Evolutionary conservation across 2,329 filamentous ascomycete species (phyloP).

Genomic region (Penicillium sp.): DNA sequence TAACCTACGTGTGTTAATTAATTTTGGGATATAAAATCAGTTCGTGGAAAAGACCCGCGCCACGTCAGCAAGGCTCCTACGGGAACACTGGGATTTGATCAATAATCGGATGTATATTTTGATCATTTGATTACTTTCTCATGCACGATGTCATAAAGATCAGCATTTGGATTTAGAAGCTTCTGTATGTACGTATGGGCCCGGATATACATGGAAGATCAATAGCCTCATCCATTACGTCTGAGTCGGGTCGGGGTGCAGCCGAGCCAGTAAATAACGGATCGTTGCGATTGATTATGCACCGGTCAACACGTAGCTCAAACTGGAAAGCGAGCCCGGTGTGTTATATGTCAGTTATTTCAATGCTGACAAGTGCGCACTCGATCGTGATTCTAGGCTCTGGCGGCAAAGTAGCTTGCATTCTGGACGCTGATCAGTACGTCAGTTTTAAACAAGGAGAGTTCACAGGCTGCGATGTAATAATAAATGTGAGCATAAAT

Average conservation of each 20-base stretch:
- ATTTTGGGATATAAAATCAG: not conserved
- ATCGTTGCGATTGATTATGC: not conserved
- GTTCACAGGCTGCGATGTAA: not conserved
- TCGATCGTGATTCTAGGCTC: not conserved
- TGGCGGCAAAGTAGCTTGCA: not conserved
- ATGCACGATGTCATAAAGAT: not conserved
- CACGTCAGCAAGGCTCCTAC: slow-evolving; percentile 11
- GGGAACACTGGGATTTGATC: slow-evolving; percentile 1
- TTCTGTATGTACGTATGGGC: not conserved
- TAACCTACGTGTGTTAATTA: not conserved
- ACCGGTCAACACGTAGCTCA: not conserved
- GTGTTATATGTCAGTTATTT: not conserved
- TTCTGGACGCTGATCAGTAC: not conserved
- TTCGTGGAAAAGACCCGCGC: not conserved
- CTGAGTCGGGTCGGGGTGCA: not conserved
- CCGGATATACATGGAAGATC: not conserved
- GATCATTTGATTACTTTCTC: slow-evolving; percentile 1
- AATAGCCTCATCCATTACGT: not conserved
- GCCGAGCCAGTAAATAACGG: not conserved
- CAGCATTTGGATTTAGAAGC: not conserved
- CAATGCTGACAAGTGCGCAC: not conserved
- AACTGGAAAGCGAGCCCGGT: not conserved
- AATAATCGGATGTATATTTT: slow-evolving; percentile 5
- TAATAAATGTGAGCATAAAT: slow-evolving; percentile 5
- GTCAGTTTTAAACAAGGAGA: not conserved